Conservation (phyloP, 768 basidiomycete genomes). For the Boletus sp. region DNA sequence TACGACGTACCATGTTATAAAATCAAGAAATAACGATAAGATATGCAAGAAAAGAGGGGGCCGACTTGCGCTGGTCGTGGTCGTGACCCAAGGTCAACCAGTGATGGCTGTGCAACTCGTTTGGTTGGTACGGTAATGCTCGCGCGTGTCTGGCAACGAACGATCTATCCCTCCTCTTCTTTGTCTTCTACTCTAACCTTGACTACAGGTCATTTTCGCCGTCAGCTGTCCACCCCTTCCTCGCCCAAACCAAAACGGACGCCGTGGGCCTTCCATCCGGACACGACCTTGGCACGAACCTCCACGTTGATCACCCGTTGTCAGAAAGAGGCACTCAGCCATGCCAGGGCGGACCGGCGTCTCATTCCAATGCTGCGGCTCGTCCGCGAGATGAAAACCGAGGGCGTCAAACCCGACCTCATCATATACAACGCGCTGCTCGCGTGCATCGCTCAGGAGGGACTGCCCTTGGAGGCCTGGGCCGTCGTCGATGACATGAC, state of each 20-base stretch:
- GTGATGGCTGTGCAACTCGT: constrained; percentile 25
- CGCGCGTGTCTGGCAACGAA: constrained; percentile 1
- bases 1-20: constrained; percentile 22
- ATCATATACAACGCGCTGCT: constrained; percentile 59
- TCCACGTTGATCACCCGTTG: constrained; percentile 29
- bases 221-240: constrained; percentile 4
- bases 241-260: constrained; percentile 1
- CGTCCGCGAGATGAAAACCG: constrained; percentile 57
- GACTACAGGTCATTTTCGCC: neutral
- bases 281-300: constrained; percentile 26
- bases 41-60: constrained; percentile 15
- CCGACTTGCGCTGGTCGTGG: neutral
- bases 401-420: constrained; percentile 51
- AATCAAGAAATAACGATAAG: constrained; percentile 21
- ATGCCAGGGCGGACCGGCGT: constrained; percentile 36
- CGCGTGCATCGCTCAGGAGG: constrained; percentile 43
- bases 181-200: no score
- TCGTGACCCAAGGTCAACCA: constrained; percentile 16
- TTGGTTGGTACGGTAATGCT: constrained; percentile 5
- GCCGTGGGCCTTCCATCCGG: constrained; percentile 30
- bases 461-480: constrained; percentile 51
- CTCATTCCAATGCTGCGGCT: constrained; percentile 43
- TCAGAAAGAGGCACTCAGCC: constrained; percentile 32
- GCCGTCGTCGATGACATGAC: constrained; percentile 73
- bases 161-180: no score